phyloP scores from a whole-genome alignment of 495 filamentous ascomycete genomes.

The Aspergillus homomorphus region DNA sequence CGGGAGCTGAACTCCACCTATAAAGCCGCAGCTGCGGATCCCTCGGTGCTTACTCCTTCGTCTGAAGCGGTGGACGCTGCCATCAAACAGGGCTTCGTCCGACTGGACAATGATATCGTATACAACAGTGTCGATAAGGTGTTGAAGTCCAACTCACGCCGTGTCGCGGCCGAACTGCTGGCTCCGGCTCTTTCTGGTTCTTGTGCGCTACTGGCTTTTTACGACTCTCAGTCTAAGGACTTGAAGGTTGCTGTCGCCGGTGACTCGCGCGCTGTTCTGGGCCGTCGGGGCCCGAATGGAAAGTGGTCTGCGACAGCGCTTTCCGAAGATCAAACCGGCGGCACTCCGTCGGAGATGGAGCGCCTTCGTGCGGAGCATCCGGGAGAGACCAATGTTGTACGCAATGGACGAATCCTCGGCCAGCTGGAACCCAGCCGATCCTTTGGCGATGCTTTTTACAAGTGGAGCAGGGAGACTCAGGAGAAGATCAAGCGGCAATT shows the following conservation, averaged over 20 bases:
- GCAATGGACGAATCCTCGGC: conserved; percentile 85
- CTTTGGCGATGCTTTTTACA: conserved; percentile 95
- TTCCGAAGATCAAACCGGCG: conserved; percentile 89
- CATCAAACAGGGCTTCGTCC: conserved; percentile 88
- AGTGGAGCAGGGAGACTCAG: conserved; percentile 84
- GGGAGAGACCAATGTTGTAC: conserved; percentile 76
- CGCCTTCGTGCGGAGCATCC: conserved; percentile 83
- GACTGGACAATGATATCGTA: conserved; percentile 88
- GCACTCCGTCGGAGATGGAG: conserved; percentile 75
- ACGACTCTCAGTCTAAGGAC: conserved; percentile 78
- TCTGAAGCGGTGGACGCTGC: conserved; percentile 80
- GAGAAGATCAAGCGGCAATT: conserved; percentile 76
- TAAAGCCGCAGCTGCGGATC: conserved; percentile 66
- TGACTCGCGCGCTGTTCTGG: conserved; percentile 90
- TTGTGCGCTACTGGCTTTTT: conserved; percentile 94
- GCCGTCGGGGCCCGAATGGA: conserved; percentile 69
- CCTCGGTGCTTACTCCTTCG: conserved; percentile 57
- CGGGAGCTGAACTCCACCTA: conserved; percentile 93
- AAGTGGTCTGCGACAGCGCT: conserved; percentile 92
- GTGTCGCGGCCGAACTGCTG: conserved; percentile 81
- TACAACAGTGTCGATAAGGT: conserved; percentile 86
- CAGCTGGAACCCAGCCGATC: conserved; percentile 88
- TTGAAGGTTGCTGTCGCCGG: conserved; percentile 91
- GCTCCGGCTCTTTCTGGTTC: conserved; percentile 93
- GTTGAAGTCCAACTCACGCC: conserved; percentile 79